Conservation (phyloP, 257 asterid species). For the Avicennia marina region DNA sequence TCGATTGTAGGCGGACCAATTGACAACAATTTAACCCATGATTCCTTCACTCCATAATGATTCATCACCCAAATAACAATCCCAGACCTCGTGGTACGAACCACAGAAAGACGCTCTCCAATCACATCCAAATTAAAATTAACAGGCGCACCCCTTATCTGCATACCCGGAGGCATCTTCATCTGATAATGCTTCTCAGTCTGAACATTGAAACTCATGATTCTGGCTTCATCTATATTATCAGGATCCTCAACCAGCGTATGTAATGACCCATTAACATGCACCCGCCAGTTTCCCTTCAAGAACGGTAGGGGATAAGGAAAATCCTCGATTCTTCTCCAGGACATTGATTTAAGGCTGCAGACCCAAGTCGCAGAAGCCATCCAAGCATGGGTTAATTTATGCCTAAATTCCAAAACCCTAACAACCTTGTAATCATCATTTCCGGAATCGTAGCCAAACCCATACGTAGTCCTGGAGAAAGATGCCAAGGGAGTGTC, state of each 20-base stretch:
- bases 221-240: not conserved
- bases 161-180: slow-evolving; percentile 31
- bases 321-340: slow-evolving; percentile 42
- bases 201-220: slow-evolving; percentile 47
- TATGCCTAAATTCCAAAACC: slow-evolving; percentile 32
- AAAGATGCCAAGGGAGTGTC: slow-evolving; percentile 19
- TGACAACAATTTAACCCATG: slow-evolving; percentile 53
- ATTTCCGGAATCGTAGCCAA: slow-evolving; percentile 39
- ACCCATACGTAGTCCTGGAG: slow-evolving; percentile 33
- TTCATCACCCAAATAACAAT: slow-evolving; percentile 65
- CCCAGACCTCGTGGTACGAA: slow-evolving; percentile 20
- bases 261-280: slow-evolving; percentile 44
- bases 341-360: slow-evolving; percentile 41
- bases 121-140: slow-evolving; percentile 37
- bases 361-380: slow-evolving; percentile 33
- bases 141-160: not conserved
- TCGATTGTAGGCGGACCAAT: slow-evolving; percentile 35
- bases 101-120: slow-evolving; percentile 40
- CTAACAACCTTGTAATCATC: slow-evolving; percentile 59
- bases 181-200: slow-evolving; percentile 38
- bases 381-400: slow-evolving; percentile 23
- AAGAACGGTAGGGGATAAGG: slow-evolving; percentile 40
- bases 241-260: slow-evolving; percentile 30
- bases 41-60: slow-evolving; percentile 47
- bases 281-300: slow-evolving; percentile 45